Conservation (phyloP, 345 rosid genomes). For the Eucalyptus marginata region DNA sequence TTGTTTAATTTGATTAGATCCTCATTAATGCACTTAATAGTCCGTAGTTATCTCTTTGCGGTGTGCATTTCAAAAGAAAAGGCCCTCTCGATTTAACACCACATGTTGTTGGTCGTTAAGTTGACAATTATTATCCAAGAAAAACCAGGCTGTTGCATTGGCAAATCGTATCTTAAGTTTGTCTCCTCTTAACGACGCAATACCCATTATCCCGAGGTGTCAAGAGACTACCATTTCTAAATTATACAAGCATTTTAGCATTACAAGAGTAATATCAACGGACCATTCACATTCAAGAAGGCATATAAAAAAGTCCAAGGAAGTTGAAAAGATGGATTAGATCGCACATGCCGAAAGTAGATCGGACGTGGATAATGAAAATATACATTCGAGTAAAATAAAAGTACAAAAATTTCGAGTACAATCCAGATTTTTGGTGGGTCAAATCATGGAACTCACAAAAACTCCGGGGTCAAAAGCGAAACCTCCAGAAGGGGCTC, state of each 20-base stretch:
- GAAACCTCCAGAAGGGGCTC: neutral
- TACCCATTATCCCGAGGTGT: neutral
- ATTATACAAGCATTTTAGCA: neutral
- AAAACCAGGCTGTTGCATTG: neutral
- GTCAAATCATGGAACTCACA: neutral
- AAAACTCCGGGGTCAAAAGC: neutral
- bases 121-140: neutral
- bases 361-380: neutral
- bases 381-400: neutral
- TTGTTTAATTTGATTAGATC: neutral
- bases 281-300: neutral
- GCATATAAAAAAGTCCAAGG: neutral
- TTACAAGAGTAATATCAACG: neutral
- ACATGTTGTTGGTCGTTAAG: neutral
- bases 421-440: neutral
- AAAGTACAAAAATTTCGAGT: neutral
- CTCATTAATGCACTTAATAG: neutral
- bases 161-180: neutral
- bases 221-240: neutral
- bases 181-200: neutral
- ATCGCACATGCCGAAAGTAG: neutral
- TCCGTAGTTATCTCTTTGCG: fast-evolving
- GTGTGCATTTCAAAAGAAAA: neutral
- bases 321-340: neutral
- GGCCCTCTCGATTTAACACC: neutral